Conservation (phyloP, 768 basidiomycete species). For the Peribolospora baueri region DNA sequence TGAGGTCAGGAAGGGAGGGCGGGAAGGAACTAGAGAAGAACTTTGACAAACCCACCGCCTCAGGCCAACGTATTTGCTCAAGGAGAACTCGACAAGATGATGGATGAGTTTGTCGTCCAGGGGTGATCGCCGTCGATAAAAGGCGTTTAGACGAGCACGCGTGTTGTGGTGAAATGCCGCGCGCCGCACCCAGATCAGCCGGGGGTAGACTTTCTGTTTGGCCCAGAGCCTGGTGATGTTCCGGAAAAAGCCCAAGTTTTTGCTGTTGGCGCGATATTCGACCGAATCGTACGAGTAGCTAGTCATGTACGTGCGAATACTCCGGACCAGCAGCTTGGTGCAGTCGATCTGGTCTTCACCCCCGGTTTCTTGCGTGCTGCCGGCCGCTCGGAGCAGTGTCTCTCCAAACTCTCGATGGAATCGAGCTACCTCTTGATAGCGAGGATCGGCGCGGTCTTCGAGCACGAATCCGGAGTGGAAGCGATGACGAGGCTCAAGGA, state of each 20-base stretch:
- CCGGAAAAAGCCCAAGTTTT: conserved; percentile 16
- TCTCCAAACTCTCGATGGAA: conserved; percentile 40
- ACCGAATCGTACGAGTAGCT: conserved; percentile 17
- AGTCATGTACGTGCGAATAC: conserved; percentile 44
- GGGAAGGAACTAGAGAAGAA: background rate
- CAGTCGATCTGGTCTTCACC: conserved; percentile 36
- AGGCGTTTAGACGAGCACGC: conserved; percentile 15
- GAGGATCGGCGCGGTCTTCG: conserved; percentile 38
- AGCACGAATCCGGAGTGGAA: conserved; percentile 44
- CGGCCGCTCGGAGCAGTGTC: conserved; percentile 47
- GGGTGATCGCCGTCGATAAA: conserved; percentile 19
- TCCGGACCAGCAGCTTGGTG: conserved; percentile 44
- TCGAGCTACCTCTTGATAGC: conserved; percentile 34
- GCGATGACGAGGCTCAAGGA: conserved; percentile 41
- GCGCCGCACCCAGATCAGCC: conserved; percentile 23
- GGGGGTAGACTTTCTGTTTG: conserved; percentile 48
- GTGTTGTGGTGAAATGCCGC: conserved; percentile 13
- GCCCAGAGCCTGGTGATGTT: conserved; percentile 6
- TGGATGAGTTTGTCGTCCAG: conserved; percentile 22
- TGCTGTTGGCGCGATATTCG: conserved; percentile 10
- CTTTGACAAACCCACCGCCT: conserved; percentile 25
- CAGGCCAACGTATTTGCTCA: conserved; percentile 18
- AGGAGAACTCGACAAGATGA: conserved; percentile 21
- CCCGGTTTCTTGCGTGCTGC: conserved; percentile 43
- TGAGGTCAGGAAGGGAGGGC: background rate